Evolutionary conservation across 2,329 filamentous ascomycete species (phyloP), one percentile per base, ranked within the genome.

Genomic region (Aspergillus sclerotialis): DNA sequence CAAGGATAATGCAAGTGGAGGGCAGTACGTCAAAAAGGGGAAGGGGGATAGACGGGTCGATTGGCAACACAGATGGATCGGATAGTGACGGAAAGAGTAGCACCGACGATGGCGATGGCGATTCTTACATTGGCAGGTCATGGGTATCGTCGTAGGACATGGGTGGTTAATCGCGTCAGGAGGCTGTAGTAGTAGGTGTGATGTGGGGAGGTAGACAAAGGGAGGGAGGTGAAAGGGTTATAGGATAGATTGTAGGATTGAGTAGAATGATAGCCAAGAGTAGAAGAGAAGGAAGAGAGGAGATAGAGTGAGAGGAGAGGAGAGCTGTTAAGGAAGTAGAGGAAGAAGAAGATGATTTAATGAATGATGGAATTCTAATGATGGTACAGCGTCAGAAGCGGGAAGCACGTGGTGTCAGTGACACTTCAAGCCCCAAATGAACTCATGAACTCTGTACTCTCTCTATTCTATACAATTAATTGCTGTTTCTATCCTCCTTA

Each of bases 21-120:
- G 6, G n/a, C 10, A 24, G 15, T n/a, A n/a, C 10, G n/a, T 25
- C 31, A 23, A 33, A 33, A 33, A 33, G 31, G 31, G 31, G 31
- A 33, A 33, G 31, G 31, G 31, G 29, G 29, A 16, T 21, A 17
- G 29, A 16, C 8, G 17, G 19, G 12, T 12, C 19, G 15, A 27
- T 15, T 14, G 31, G 31, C 16, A 5, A 15, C 18, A 27, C 12
- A n/a, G 31, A 33, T 24, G n/a, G 30, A 33, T n/a, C 17, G 24
- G 11, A 7, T 25, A 7, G 8, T 8, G 5, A 13, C 12, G 18
- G 8, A 25, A 14, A 8, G 14, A 26, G 11, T 14, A n/a, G n/a
- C n/a, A n/a, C n/a, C n/a, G n/a, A n/a, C n/a, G n/a, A n/a, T 10
- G 10, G 10, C 19, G 10, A 23, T 23, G 19, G 19, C 19, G 10